These are phyloP conservation scores for Talaromyces sp. DNA, from an alignment of 2,329 filamentous ascomycete species.

Conservation along the genomic window DNA sequence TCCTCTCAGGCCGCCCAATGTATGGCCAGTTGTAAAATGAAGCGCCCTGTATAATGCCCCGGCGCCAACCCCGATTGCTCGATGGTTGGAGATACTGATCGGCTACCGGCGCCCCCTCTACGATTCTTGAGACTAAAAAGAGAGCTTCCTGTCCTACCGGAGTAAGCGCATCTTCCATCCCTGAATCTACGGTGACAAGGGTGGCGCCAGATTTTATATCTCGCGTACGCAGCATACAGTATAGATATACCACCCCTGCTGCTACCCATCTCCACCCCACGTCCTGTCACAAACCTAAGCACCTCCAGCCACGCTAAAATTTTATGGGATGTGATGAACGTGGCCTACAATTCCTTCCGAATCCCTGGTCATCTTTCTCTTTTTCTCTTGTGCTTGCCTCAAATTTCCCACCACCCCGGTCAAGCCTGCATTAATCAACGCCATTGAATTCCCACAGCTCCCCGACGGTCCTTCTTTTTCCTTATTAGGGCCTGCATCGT, in stretches of 20 bases:
- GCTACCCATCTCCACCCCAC: conserved; percentile 20
- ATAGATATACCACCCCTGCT: conserved; percentile 14
- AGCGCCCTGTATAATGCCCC: conserved; percentile 30
- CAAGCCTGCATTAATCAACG: conserved; percentile 11
- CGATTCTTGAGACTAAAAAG: not conserved
- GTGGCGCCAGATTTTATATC: conserved; percentile 21
- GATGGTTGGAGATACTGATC: conserved; percentile 36
- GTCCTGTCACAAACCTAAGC: conserved; percentile 25
- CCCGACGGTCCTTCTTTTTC: conserved; percentile 13
- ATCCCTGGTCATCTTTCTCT: conserved; percentile 14
- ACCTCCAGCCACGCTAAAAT: conserved; percentile 25
- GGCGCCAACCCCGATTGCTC: conserved; percentile 35
- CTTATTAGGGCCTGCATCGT: conserved; percentile 20
- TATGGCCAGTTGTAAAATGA: conserved; percentile 31
- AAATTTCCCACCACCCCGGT: conserved; percentile 12
- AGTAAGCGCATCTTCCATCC: conserved; percentile 17
- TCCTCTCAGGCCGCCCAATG: conserved; percentile 11
- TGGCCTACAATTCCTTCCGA: conserved; percentile 10
- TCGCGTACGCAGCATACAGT: conserved; percentile 14
- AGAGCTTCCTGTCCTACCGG: conserved; percentile 28
- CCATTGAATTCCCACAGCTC: conserved; percentile 18
- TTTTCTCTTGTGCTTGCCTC: not conserved
- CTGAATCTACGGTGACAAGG: conserved; percentile 10
- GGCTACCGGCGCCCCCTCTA: conserved; percentile 15
- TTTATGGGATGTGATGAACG: conserved; percentile 27